Conservation (phyloP, 495 filamentous ascomycete genomes). For the Penicillium atrosanguineum region DNA sequence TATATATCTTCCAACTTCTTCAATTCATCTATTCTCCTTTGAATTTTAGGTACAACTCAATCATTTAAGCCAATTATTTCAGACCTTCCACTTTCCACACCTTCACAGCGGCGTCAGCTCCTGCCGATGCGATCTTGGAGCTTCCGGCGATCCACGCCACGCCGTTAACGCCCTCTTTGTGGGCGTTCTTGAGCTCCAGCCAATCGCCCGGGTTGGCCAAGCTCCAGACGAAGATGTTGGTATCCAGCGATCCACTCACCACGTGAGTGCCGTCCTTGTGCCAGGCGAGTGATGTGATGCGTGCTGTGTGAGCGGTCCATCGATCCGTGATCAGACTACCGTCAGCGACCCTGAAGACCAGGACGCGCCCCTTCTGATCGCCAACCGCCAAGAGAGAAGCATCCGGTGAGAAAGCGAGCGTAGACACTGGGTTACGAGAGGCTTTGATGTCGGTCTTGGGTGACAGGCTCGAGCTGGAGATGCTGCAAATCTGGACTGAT, state of each 20-base stretch:
- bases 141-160: slow-evolving; percentile 74
- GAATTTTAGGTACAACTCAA: background rate
- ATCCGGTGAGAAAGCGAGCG: slow-evolving; percentile 74
- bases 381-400: slow-evolving; percentile 76
- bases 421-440: slow-evolving; percentile 40
- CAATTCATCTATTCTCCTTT: background rate
- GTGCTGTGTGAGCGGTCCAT: slow-evolving; percentile 90
- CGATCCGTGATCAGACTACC: slow-evolving; percentile 54
- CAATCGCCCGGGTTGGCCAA: slow-evolving; percentile 76
- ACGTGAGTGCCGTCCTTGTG: slow-evolving; percentile 70
- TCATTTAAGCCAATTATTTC: slow-evolving; percentile 29
- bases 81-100: slow-evolving; percentile 75
- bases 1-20: background rate
- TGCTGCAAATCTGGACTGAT: slow-evolving; percentile 66
- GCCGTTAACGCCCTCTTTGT: slow-evolving; percentile 92
- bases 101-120: slow-evolving; percentile 88
- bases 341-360: slow-evolving; percentile 60
- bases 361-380: slow-evolving; percentile 79
- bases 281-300: slow-evolving; percentile 83
- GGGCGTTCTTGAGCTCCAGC: slow-evolving; percentile 75
- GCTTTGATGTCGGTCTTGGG: slow-evolving; percentile 43
- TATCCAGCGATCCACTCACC: slow-evolving; percentile 83
- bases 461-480: slow-evolving; percentile 47
- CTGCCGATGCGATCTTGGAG: slow-evolving; percentile 72
- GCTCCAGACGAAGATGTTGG: slow-evolving; percentile 90